A percentile compares a stretch with the other conserved stretches of the same genome.
Conservation (phyloP, 1,284 basidiomycete species). For the Cutaneotrichosporon cutaneum region DNA sequence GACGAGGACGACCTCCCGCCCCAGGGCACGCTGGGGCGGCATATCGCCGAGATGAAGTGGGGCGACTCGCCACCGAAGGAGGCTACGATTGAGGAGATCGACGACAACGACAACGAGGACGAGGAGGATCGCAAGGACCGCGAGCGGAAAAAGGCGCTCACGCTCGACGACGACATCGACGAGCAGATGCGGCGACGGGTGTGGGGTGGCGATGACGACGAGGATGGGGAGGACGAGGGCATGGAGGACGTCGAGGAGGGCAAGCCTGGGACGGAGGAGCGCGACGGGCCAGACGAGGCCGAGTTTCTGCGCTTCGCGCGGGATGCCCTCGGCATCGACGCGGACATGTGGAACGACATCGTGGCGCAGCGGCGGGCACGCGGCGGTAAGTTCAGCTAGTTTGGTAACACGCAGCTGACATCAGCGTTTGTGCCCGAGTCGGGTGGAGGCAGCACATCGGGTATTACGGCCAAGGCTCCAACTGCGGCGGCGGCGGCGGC, state of each 20-base stretch:
- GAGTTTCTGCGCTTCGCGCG: constrained; percentile 91
- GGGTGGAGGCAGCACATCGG: not conserved
- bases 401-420: not conserved
- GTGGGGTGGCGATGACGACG: constrained; percentile 57
- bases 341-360: constrained; percentile 79
- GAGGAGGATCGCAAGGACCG: constrained; percentile 25
- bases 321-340: constrained; percentile 78
- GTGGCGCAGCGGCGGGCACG: constrained; percentile 72
- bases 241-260: constrained; percentile 65
- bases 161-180: constrained; percentile 71
- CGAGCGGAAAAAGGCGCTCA: constrained; percentile 29
- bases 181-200: constrained; percentile 81
- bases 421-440: constrained; percentile 21
- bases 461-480: not conserved
- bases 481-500: not conserved
- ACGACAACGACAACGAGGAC: constrained; percentile 27
- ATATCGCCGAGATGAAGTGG: constrained; percentile 44
- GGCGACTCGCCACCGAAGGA: constrained; percentile 12
- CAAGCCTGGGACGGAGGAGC: not conserved
- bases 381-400: constrained; percentile 31
- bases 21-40: constrained; percentile 37
- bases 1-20: constrained; percentile 59
- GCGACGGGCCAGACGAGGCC: constrained; percentile 60
- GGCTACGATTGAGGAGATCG: constrained; percentile 39
- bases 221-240: constrained; percentile 66